A percentile compares a stretch with the other conserved stretches of the same genome.
These are phyloP conservation scores for Lippia alba DNA, from an alignment of 305 asterid species.

Conservation along the genomic window DNA sequence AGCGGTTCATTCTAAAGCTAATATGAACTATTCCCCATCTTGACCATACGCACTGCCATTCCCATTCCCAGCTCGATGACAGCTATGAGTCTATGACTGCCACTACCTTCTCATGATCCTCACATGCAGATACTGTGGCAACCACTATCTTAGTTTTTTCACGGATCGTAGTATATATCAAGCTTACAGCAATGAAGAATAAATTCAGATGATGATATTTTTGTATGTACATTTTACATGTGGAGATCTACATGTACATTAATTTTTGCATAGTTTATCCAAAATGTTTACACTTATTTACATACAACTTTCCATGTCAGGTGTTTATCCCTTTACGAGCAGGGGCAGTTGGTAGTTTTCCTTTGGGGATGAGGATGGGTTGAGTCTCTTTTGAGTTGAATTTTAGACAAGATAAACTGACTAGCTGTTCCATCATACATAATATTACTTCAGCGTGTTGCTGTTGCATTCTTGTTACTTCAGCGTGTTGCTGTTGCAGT, in stretches of 20 bases:
- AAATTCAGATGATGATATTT: background rate
- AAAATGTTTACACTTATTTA: background rate
- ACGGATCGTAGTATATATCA: background rate
- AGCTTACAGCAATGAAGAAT: background rate
- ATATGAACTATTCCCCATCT: background rate
- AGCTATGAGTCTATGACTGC: background rate
- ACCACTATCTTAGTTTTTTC: background rate
- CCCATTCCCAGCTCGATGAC: background rate
- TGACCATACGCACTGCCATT: background rate
- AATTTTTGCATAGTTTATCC: background rate
- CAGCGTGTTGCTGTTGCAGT: constrained; percentile 12
- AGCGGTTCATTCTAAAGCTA: background rate
- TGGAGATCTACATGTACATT: background rate
- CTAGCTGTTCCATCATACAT: background rate
- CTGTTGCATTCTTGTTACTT: constrained; percentile 17
- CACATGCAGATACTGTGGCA: background rate
- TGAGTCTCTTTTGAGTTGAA: constrained; percentile 4
- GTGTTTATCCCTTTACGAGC: background rate
- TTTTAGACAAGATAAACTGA: constrained; percentile 11
- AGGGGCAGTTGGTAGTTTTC: background rate
- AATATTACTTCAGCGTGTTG: constrained; percentile 17
- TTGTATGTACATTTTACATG: background rate
- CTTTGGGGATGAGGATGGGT: background rate
- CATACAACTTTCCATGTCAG: background rate
- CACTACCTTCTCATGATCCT: background rate